These are phyloP conservation scores for Cladosporium sp. DNA, from an alignment of 2,329 filamentous ascomycete genomes.

Conservation along the genomic window DNA sequence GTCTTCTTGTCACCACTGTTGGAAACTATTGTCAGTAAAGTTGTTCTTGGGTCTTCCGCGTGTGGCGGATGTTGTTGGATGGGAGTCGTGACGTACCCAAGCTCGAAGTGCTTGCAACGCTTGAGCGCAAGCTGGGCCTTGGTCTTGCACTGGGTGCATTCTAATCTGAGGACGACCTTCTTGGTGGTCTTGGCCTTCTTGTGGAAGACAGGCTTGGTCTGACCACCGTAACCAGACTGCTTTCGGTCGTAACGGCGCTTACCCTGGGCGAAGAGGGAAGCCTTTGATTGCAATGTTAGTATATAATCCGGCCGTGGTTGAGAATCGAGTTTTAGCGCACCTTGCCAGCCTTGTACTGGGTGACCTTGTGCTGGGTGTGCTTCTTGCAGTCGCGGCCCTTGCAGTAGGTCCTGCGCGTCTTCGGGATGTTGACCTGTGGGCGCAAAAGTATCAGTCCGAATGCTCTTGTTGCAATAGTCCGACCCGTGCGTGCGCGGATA, in stretches of 20 bases:
- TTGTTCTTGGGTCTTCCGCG: conserved; percentile 17
- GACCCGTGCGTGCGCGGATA: conserved; percentile 12
- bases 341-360: conserved; percentile 97
- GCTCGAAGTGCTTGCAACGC: conserved; percentile 99
- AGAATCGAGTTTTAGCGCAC: conserved; percentile 45
- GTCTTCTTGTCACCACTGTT: conserved; percentile 99
- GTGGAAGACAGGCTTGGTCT: conserved; percentile 99
- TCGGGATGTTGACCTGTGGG: conserved; percentile 91
- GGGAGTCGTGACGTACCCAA: conserved; percentile 68
- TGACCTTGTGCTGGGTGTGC: conserved; percentile 80
- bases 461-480: conserved; percentile 3
- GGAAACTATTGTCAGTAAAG: conserved; percentile 38
- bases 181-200: conserved; percentile 99
- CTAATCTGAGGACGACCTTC: conserved; percentile 98
- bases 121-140: conserved; percentile 97
- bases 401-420: conserved; percentile 96
- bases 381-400: conserved; percentile 87
- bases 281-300: conserved; percentile 44
- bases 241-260: conserved; percentile 99
- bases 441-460: conserved; percentile 15
- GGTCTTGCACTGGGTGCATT: conserved; percentile 97
- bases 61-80: not conserved
- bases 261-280: conserved; percentile 94
- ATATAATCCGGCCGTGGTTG: not conserved
- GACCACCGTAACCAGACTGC: conserved; percentile 99